These are phyloP conservation scores for Colletotrichum sp. DNA, from an alignment of 2,329 filamentous ascomycete genomes.

Conservation along the genomic window DNA sequence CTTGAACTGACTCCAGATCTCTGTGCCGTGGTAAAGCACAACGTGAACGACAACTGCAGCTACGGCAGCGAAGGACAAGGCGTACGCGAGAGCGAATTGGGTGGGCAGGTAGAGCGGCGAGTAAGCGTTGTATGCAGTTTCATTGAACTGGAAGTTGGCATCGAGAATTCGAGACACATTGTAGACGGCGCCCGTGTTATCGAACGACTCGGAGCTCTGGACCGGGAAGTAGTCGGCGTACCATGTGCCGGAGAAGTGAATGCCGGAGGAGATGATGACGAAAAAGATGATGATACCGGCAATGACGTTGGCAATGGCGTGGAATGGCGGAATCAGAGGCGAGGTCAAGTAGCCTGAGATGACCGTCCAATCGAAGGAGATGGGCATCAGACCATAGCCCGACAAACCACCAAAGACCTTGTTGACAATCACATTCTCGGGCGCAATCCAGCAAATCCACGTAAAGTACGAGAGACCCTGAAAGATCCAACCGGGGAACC, in stretches of 20 bases:
- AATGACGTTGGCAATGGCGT: slow-evolving; percentile 64
- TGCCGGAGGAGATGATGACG: slow-evolving; percentile 59
- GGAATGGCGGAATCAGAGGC: slow-evolving; percentile 65
- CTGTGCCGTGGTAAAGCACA: slow-evolving; percentile 57
- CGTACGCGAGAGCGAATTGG: slow-evolving; percentile 66
- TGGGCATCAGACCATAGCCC: slow-evolving; percentile 66
- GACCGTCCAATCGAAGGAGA: slow-evolving; percentile 72
- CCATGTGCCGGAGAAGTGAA: slow-evolving; percentile 64
- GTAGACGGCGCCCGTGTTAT: slow-evolving; percentile 67
- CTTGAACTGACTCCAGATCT: slow-evolving; percentile 61
- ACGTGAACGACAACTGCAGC: slow-evolving; percentile 65
- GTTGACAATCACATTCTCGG: slow-evolving; percentile 66
- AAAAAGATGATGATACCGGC: slow-evolving; percentile 59
- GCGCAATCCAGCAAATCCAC: slow-evolving; percentile 67
- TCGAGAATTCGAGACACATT: slow-evolving; percentile 66
- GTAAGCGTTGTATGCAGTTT: slow-evolving; percentile 65
- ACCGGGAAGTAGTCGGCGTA: slow-evolving; percentile 67
- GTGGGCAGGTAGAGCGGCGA: slow-evolving; percentile 70
- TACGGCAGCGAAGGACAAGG: slow-evolving; percentile 71
- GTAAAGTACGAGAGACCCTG: slow-evolving; percentile 67
- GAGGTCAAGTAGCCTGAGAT: slow-evolving; percentile 60
- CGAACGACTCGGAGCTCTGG: slow-evolving; percentile 64
- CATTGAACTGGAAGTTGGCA: slow-evolving; percentile 61
- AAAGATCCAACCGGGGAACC: slow-evolving; percentile 68
- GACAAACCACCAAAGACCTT: slow-evolving; percentile 69